Evolutionary conservation across 1,284 basidiomycete species (phyloP).

Genomic region (Ustilago bromivora): DNA sequence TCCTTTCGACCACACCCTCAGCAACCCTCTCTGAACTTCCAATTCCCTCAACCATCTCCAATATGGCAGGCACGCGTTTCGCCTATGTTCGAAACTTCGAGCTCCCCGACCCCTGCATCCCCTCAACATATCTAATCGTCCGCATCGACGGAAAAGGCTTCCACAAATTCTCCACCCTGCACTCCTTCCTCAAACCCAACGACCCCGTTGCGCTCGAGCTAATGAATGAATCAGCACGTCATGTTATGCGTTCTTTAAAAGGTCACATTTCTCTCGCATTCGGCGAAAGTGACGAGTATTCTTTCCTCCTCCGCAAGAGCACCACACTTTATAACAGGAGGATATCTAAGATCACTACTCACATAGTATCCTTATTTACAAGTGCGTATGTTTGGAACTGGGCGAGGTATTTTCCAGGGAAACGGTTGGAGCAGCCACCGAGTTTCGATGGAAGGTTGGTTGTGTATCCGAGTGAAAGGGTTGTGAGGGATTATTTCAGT

Average conservation of each 20-base stretch:
- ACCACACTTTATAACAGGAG: constrained; percentile 86
- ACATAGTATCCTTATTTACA: constrained; percentile 90
- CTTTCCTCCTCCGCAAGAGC: constrained; percentile 85
- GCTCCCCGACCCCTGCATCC: constrained; percentile 85
- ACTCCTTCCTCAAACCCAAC: constrained; percentile 90
- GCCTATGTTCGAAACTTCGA: constrained; percentile 93
- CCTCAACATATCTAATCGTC: constrained; percentile 85
- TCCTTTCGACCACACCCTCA: no score
- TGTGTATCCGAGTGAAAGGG: constrained; percentile 80
- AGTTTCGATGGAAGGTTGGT: constrained; percentile 89
- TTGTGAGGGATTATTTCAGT: constrained; percentile 89
- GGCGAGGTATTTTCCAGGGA: constrained; percentile 81
- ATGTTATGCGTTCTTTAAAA: constrained; percentile 76
- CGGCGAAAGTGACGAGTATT: constrained; percentile 97
- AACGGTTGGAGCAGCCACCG: constrained; percentile 80
- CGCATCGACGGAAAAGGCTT: constrained; percentile 95
- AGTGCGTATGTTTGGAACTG: constrained; percentile 91
- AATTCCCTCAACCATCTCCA: background rate
- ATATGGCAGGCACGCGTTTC: constrained; percentile 91
- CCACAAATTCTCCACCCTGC: constrained; percentile 90
- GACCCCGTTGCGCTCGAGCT: constrained; percentile 85
- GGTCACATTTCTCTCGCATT: constrained; percentile 75
- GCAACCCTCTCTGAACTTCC: background rate
- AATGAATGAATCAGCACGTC: constrained; percentile 90
- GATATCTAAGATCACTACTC: constrained; percentile 84